A percentile compares a stretch with the other conserved stretches of the same genome.
Evolutionary conservation across 805 yeast genomes (phyloP).

Genomic region (Debaryomyces maramus): DNA sequence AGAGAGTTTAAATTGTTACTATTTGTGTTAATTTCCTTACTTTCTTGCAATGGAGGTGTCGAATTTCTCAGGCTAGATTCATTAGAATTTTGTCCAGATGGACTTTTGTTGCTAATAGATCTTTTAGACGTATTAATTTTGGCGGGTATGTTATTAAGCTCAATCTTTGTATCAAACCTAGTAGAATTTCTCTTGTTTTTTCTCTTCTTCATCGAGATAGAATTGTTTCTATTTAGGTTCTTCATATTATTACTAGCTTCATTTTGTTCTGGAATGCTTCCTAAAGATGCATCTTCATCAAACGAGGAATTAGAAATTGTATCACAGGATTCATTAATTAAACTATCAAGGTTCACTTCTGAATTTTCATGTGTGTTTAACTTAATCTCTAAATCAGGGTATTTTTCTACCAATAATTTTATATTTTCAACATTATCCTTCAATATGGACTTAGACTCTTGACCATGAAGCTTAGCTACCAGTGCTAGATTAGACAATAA

Average conservation of each 20-base stretch:
- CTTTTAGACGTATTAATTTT: constrained; percentile 20
- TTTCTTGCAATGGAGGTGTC: constrained; percentile 23
- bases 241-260: constrained; percentile 5
- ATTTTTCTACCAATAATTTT: constrained; percentile 33
- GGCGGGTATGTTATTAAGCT: constrained; percentile 18
- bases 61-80: constrained; percentile 19
- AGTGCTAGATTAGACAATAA: constrained; percentile 45
- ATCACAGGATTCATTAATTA: constrained; percentile 34
- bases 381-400: constrained; percentile 35
- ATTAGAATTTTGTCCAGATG: not conserved
- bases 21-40: constrained; percentile 4
- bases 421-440: constrained; percentile 49
- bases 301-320: constrained; percentile 30
- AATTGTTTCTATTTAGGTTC: constrained; percentile 16
- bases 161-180: constrained; percentile 27
- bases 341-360: constrained; percentile 34
- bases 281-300: constrained; percentile 34
- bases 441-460: constrained; percentile 44
- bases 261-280: constrained; percentile 16
- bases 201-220: constrained; percentile 24
- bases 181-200: constrained; percentile 36
- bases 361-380: constrained; percentile 26
- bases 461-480: constrained; percentile 49
- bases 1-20: constrained; percentile 7
- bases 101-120: not conserved